These are phyloP conservation scores for Solanum rostratum DNA, from an alignment of 257 asterid genomes.

Conservation along the genomic window DNA sequence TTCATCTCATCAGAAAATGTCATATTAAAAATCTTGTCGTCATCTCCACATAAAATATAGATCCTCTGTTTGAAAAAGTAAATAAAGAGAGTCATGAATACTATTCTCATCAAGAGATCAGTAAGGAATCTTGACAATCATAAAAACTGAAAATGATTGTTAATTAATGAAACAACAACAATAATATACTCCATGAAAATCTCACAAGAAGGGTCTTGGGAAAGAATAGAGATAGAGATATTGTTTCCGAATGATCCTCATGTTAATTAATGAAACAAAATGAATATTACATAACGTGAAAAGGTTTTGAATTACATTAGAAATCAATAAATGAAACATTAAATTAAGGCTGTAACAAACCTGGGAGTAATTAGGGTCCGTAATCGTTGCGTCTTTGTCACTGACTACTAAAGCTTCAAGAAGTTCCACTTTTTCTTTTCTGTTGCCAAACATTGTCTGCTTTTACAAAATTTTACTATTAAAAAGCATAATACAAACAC, in stretches of 20 bases:
- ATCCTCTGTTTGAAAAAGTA: not conserved
- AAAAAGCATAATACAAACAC: not conserved
- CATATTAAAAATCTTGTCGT: not conserved
- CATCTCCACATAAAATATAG: not conserved
- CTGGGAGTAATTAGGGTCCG: not conserved
- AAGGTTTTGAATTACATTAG: no score
- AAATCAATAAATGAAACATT: not conserved
- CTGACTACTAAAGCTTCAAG: constrained; percentile 6
- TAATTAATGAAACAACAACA: no score
- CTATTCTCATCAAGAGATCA: not conserved
- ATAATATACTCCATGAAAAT: no score
- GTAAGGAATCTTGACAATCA: not conserved
- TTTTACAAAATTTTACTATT: not conserved
- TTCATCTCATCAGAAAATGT: not conserved
- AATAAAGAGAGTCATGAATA: not conserved
- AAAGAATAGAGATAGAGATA: no score
- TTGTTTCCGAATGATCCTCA: no score
- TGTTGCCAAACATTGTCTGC: constrained; percentile 14
- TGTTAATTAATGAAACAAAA: no score
- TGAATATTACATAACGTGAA: no score
- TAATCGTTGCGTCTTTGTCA: not conserved
- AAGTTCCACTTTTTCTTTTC: constrained; percentile 15
- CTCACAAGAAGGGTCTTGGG: no score
- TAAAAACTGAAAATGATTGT: not conserved
- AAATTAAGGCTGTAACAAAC: not conserved